Conservation (phyloP, 768 basidiomycete species). For the Suillus weaverae region DNA sequence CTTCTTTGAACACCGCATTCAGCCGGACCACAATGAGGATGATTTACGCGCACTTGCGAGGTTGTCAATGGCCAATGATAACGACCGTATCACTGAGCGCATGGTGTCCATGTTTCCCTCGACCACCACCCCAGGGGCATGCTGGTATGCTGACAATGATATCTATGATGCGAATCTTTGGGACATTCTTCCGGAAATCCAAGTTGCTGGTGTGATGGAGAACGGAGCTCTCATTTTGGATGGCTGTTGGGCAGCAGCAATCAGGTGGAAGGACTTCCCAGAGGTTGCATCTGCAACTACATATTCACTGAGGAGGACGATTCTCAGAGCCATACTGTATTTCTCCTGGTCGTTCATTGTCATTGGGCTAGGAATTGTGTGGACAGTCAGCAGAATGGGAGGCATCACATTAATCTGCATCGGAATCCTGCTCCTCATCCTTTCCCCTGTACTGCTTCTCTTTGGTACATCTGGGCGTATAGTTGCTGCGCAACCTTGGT, state of each 20-base stretch:
- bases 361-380: neutral
- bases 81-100: conserved; percentile 19
- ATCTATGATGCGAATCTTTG: conserved; percentile 17
- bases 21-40: conserved; percentile 11
- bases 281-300: conserved; percentile 9
- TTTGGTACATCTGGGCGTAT: conserved; percentile 18
- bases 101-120: conserved; percentile 20
- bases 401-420: conserved; percentile 4
- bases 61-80: conserved; percentile 24
- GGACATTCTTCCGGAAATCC: conserved; percentile 19
- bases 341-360: conserved; percentile 11
- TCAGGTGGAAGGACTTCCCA: conserved; percentile 23
- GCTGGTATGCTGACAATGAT: conserved; percentile 22
- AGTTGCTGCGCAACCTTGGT: conserved; percentile 16
- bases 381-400: neutral
- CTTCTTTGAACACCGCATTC: conserved; percentile 22
- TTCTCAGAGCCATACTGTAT: conserved; percentile 11
- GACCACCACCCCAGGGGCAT: neutral
- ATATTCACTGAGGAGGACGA: conserved; percentile 5
- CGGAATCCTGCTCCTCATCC: conserved; percentile 4
- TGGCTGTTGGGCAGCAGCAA: conserved; percentile 16
- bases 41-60: conserved; percentile 17
- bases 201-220: conserved; percentile 18
- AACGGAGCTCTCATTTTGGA: conserved; percentile 18
- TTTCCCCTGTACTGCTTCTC: conserved; percentile 10